Conservation (phyloP, 2,329 filamentous ascomycete species). For the Alternaria sp. region DNA sequence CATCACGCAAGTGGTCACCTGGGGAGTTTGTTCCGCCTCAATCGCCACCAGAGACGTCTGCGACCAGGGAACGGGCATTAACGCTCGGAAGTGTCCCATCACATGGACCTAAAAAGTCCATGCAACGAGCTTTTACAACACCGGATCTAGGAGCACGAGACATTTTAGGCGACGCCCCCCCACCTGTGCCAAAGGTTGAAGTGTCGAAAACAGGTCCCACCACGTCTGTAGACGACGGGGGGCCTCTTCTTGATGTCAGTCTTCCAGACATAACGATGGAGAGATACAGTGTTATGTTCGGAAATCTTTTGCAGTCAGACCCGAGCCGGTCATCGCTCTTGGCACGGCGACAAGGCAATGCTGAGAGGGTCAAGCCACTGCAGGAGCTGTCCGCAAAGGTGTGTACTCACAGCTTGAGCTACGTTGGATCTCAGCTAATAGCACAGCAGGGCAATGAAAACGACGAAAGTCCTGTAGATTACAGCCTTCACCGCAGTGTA, state of each 20-base stretch:
- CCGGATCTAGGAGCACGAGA: constrained; percentile 29
- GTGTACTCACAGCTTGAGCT: constrained; percentile 6
- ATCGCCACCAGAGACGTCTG: constrained; percentile 16
- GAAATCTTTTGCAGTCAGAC: constrained; percentile 68
- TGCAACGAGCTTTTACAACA: constrained; percentile 28
- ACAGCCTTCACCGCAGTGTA: constrained; percentile 36
- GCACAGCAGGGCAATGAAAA: constrained; percentile 26
- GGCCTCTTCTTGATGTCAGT: constrained; percentile 70
- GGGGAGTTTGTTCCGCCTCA: constrained; percentile 20
- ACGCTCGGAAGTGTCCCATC: constrained; percentile 27
- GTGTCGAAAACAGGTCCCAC: constrained; percentile 20
- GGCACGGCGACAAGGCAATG: constrained; percentile 45
- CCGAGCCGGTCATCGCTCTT: constrained; percentile 39
- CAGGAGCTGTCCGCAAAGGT: constrained; percentile 46
- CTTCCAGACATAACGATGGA: constrained; percentile 85
- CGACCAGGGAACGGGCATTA: constrained; percentile 28
- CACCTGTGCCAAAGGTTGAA: constrained; percentile 29
- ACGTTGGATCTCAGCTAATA: constrained; percentile 11
- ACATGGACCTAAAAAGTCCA: constrained; percentile 19
- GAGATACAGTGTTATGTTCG: constrained; percentile 94
- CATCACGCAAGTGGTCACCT: constrained; percentile 38
- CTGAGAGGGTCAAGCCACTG: constrained; percentile 46
- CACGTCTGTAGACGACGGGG: constrained; percentile 16
- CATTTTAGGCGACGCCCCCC: constrained; percentile 10
- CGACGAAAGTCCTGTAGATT: constrained; percentile 26